phyloP scores from a whole-genome alignment of 2,329 filamentous ascomycete genomes.

The Pezicula neosporulosa region DNA sequence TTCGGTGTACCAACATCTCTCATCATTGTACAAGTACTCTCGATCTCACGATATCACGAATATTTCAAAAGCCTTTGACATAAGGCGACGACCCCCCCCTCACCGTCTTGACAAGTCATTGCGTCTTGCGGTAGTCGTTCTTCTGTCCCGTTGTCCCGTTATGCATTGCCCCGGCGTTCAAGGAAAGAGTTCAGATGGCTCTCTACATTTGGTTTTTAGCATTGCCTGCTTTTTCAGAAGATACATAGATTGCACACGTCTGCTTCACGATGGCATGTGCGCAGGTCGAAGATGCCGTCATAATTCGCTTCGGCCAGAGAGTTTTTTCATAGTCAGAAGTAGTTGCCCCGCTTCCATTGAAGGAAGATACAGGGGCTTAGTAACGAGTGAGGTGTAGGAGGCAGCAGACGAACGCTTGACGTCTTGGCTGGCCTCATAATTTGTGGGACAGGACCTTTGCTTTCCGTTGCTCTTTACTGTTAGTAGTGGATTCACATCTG shows the following conservation, averaged over 20 bases:
- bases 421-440: conserved; percentile 2
- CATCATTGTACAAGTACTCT: conserved; percentile 26
- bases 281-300: conserved; percentile 38
- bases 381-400: background rate
- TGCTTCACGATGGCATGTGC: conserved; percentile 35
- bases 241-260: conserved; percentile 30
- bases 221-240: conserved; percentile 22
- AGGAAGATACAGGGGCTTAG: background rate
- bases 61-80: conserved; percentile 22
- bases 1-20: conserved; percentile 25
- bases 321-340: background rate
- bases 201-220: conserved; percentile 26
- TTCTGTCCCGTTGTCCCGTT: conserved; percentile 15
- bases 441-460: conserved; percentile 1
- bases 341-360: conserved; percentile 2
- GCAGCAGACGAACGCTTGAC: conserved; percentile 6
- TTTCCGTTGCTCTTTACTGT: background rate
- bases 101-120: conserved; percentile 14
- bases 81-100: conserved; percentile 9
- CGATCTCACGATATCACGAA: conserved; percentile 28
- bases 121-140: conserved; percentile 20
- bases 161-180: conserved; percentile 30
- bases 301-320: conserved; percentile 29
- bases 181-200: conserved; percentile 20
- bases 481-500: conserved; percentile 14